Evolutionary conservation across 2,329 filamentous ascomycete genomes (phyloP), one percentile per base, ranked within the genome.

Genomic region (Aspergillus aculeatinus): DNA sequence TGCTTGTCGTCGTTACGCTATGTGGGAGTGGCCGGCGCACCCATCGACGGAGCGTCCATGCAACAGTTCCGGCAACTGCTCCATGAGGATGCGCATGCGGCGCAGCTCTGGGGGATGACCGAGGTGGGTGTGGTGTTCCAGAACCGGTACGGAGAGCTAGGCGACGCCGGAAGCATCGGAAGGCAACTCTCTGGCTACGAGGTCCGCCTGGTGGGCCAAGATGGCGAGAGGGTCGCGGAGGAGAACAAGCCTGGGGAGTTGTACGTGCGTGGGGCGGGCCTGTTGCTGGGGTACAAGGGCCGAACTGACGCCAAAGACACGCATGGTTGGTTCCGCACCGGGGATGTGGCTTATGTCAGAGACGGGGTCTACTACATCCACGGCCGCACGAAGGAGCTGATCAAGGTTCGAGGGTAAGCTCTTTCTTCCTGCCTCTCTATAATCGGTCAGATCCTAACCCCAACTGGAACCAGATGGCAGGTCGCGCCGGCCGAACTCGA

Each of bases 21-120:
- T 57, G 74, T 82, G 25, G 76, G 75, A 31, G 77, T 79, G 12
- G 83, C 82, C 1, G 83, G 83, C 19, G 82, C 83, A 0, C 76
- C 81, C 2, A 74, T 85, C 10, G 77, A 79, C 11, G 72, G 71
- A 2, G 70, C 69, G 0, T 72, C 76, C 14, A 74, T 81, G 70
- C 64, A 72, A n/a, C 68, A 73, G 51, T 73, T 82, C 62, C 73
- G 77, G 35, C 64, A 67, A 5, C 68, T 80, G 23, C 77, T 84
- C 44, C 67, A 76, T 27, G 63, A 64, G 1, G 69, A 76, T 33
- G 79, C 80, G 0, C 72, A 74, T 19, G 74, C 83, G 14, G 74
- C 74, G 10, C 81, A 82, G 60, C 75, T 83, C 42, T 85, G 80
- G 78, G 83, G 83, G 1, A 83, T 84, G 79, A 85, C 83, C 0